Conservation (phyloP, 495 filamentous ascomycete species). For the Annulohypoxylon nitens region DNA sequence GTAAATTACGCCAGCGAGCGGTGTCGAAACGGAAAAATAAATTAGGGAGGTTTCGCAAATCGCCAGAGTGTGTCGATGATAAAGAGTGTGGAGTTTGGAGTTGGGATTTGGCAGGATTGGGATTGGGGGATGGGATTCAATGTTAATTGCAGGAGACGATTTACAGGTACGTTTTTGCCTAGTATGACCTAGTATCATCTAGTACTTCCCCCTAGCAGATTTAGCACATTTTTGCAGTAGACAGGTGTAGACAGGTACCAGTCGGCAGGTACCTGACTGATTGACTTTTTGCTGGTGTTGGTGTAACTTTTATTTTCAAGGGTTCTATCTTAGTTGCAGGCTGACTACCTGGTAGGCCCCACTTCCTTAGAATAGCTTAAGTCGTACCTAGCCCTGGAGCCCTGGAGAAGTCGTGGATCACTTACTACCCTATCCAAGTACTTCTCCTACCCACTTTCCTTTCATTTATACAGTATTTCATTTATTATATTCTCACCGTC, state of each 20-base stretch:
- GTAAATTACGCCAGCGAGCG: conserved; percentile 21
- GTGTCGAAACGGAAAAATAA: conserved; percentile 34
- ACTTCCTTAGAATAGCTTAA: conserved; percentile 40
- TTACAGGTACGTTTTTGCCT: conserved; percentile 30
- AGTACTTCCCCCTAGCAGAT: not conserved
- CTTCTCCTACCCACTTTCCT: conserved; percentile 1
- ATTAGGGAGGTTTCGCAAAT: conserved; percentile 42
- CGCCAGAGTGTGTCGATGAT: conserved; percentile 34
- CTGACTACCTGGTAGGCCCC: conserved; percentile 38
- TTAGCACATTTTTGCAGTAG: not conserved
- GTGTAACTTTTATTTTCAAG: conserved; percentile 42
- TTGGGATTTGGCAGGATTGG: conserved; percentile 27
- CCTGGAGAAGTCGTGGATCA: conserved; percentile 7
- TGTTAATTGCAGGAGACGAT: conserved; percentile 38
- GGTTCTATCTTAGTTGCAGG: conserved; percentile 44
- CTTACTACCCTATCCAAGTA: conserved; percentile 7
- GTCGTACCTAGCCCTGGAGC: no score
- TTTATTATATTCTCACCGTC: not conserved
- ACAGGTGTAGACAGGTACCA: not conserved
- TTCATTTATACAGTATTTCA: conserved; percentile 1
- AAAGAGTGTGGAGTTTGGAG: conserved; percentile 17
- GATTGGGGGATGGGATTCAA: conserved; percentile 32
- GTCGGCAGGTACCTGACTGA: no score
- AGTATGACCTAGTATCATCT: not conserved
- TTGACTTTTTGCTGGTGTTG: conserved; percentile 40